A percentile compares a stretch with the other conserved stretches of the same genome.
phyloP scores from a whole-genome alignment of 345 rosid species.

The Salix koriyanagi region DNA sequence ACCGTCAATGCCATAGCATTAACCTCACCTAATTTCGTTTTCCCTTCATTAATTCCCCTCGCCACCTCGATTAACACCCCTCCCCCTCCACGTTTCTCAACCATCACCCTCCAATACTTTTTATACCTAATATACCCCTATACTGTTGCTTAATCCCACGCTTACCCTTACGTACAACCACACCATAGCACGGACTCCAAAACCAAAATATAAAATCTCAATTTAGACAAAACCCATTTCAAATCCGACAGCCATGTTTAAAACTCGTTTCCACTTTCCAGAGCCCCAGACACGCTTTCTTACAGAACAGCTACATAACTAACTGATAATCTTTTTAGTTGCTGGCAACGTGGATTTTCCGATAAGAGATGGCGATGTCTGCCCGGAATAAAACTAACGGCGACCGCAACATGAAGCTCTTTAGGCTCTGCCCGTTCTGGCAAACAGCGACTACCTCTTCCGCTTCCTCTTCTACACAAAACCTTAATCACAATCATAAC shows the following conservation, averaged over 20 bases:
- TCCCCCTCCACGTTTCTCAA: background rate
- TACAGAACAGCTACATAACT: background rate
- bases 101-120: background rate
- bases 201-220: background rate
- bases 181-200: constrained; percentile 16
- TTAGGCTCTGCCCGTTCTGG: constrained; percentile 79
- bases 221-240: constrained; percentile 6
- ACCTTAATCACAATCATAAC: constrained; percentile 24
- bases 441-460: constrained; percentile 43
- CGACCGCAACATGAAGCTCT: constrained; percentile 37
- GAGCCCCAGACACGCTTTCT: background rate
- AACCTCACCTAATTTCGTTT: background rate
- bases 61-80: background rate
- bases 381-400: constrained; percentile 40
- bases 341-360: background rate
- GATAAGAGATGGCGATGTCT: constrained; percentile 50
- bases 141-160: background rate
- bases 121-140: background rate
- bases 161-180: constrained; percentile 4
- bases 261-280: constrained; percentile 14
- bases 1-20: constrained; percentile 18
- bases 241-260: constrained; percentile 31
- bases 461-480: constrained; percentile 58
- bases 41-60: constrained; percentile 7
- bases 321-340: background rate